A percentile compares a stretch with the other conserved stretches of the same genome.
Conservation (phyloP, 768 basidiomycete species). For the Chalciporus chontae region DNA sequence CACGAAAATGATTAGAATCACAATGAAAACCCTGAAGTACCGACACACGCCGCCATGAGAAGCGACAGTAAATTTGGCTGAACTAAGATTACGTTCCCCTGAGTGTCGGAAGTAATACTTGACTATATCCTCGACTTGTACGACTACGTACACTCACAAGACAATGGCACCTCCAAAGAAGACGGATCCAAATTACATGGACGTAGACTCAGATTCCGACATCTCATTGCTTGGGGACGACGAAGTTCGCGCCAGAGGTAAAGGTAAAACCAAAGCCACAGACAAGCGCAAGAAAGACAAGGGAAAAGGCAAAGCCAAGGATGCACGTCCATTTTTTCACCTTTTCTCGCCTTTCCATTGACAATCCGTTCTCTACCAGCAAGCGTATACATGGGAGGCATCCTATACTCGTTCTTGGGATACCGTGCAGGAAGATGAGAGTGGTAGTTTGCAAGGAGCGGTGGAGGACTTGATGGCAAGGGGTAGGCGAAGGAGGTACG, state of each 20-base stretch:
- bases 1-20: too few species aligned
- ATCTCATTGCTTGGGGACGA: slow-evolving; percentile 57
- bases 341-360: not conserved
- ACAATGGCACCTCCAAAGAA: slow-evolving; percentile 27
- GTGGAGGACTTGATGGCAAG: slow-evolving; percentile 89
- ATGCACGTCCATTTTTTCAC: slow-evolving; percentile 17
- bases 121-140: not conserved
- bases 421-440: slow-evolving; percentile 93
- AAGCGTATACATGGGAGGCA: slow-evolving; percentile 95
- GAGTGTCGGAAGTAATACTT: not conserved
- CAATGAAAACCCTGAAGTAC: too few species aligned
- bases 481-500: slow-evolving; percentile 77
- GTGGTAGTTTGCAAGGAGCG: slow-evolving; percentile 83
- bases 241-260: slow-evolving; percentile 47
- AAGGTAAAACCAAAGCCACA: slow-evolving; percentile 51
- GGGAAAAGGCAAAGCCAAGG: slow-evolving; percentile 37
- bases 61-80: too few species aligned
- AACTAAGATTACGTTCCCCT: too few species aligned
- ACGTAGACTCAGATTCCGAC: slow-evolving; percentile 69
- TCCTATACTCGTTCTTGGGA: slow-evolving; percentile 96
- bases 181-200: slow-evolving; percentile 40
- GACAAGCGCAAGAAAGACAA: slow-evolving; percentile 55
- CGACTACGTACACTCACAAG: not conserved
- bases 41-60: too few species aligned
- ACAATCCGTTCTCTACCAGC: slow-evolving; percentile 36